Percentiles rank a stretch among this genome's conserved stretches.
Conservation (phyloP, 106 monocot genomes). For the Acanthochlamys bracteata region DNA sequence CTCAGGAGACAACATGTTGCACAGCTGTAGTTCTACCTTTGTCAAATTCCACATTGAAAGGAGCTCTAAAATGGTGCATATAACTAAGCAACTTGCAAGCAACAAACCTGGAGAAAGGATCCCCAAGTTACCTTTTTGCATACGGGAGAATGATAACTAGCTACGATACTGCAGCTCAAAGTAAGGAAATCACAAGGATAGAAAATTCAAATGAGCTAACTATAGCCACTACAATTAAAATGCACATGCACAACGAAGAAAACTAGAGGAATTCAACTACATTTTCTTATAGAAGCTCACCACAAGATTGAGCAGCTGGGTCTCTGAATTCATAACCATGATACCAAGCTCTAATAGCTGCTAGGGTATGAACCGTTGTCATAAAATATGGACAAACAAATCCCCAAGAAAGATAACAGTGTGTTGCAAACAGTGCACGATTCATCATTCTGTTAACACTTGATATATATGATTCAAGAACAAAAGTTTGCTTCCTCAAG, state of each 20-base stretch:
- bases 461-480: slow-evolving; percentile 90
- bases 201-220: not conserved
- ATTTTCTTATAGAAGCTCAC: slow-evolving; percentile 21
- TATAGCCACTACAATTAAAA: not conserved
- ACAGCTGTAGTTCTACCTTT: slow-evolving; percentile 80
- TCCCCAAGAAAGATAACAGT: slow-evolving; percentile 91
- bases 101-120: slow-evolving; percentile 36
- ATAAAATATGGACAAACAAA: slow-evolving; percentile 84
- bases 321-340: slow-evolving; percentile 37
- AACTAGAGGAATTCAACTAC: too few species aligned
- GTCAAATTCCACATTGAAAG: slow-evolving; percentile 99
- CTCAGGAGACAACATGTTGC: slow-evolving; percentile 94
- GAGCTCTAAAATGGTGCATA: slow-evolving; percentile 80
- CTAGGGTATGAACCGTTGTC: slow-evolving; percentile 58
- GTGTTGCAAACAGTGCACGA: slow-evolving; percentile 81
- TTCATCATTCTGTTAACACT: slow-evolving; percentile 95
- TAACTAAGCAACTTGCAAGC: slow-evolving; percentile 40
- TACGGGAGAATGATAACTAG: not conserved
- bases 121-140: not conserved
- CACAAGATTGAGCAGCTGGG: slow-evolving; percentile 35
- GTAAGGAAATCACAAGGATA: too few species aligned
- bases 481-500: slow-evolving; percentile 97
- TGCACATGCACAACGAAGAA: too few species aligned
- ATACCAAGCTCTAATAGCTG: slow-evolving; percentile 60
- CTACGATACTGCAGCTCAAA: not conserved